Conservation (phyloP, 352 stramenopile genomes). For the Globisporangium paroecandrum region DNA sequence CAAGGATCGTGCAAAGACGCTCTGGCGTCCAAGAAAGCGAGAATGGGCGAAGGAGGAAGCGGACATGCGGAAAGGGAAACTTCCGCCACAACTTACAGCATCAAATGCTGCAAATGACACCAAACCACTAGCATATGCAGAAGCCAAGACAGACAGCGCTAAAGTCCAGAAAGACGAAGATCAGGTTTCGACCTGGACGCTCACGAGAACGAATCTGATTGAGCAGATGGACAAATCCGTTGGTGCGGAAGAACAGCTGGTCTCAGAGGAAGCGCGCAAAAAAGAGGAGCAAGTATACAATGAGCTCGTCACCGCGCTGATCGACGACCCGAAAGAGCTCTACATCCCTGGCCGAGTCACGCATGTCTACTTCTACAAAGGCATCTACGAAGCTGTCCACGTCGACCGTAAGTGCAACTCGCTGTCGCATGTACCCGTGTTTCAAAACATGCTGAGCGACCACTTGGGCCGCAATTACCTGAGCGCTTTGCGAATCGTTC, state of each 20-base stretch:
- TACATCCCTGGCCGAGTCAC: conserved; percentile 75
- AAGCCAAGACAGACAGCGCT: background rate
- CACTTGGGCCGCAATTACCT: conserved; percentile 81
- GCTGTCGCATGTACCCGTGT: conserved; percentile 73
- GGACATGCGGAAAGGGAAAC: conserved; percentile 46
- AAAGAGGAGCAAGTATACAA: conserved; percentile 58
- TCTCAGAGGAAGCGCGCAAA: conserved; percentile 26
- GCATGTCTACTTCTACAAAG: conserved; percentile 78
- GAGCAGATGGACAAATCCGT: conserved; percentile 63
- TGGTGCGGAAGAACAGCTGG: conserved; percentile 24
- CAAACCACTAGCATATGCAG: background rate
- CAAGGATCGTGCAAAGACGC: conserved; percentile 75
- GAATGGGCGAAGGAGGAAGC: conserved; percentile 76
- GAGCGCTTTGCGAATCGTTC: conserved; percentile 72
- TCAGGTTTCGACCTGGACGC: conserved; percentile 58
- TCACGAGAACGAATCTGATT: conserved; percentile 75
- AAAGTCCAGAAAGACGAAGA: conserved; percentile 34
- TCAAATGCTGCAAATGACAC: background rate
- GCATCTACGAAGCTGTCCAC: conserved; percentile 78
- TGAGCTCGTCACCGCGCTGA: conserved; percentile 45
- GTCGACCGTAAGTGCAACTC: conserved; percentile 73
- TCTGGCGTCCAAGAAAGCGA: conserved; percentile 79
- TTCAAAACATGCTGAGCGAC: conserved; percentile 86
- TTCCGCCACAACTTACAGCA: conserved; percentile 15
- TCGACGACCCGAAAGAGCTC: conserved; percentile 72